These are phyloP conservation scores for Penicillium fuscoglaucum DNA, from an alignment of 2,329 filamentous ascomycete genomes.

Conservation along the genomic window DNA sequence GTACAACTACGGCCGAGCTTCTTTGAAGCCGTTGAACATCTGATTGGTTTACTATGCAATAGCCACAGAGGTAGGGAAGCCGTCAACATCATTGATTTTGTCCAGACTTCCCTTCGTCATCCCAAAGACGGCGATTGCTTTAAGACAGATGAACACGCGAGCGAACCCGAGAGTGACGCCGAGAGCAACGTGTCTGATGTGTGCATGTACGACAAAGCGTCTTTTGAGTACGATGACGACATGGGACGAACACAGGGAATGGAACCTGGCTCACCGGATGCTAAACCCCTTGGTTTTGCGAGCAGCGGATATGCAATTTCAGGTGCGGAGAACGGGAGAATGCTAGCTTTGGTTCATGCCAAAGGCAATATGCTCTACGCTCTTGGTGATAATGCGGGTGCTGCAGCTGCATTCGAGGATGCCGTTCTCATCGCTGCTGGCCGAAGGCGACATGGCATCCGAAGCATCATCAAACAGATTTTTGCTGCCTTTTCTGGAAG, in stretches of 20 bases:
- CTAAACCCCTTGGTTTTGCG: constrained; percentile 58
- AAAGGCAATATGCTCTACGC: constrained; percentile 99
- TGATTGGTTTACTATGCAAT: constrained; percentile 81
- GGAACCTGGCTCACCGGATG: constrained; percentile 31
- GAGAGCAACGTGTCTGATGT: constrained; percentile 53
- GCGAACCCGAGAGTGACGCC: constrained; percentile 61
- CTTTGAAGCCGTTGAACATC: constrained; percentile 91
- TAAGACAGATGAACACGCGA: constrained; percentile 54
- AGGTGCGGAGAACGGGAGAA: constrained; percentile 84
- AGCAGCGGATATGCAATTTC: constrained; percentile 83
- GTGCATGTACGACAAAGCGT: constrained; percentile 56
- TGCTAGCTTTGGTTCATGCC: constrained; percentile 90
- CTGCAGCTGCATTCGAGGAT: constrained; percentile 89
- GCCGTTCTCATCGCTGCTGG: constrained; percentile 87
- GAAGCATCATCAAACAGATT: constrained; percentile 75
- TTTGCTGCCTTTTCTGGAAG: constrained; percentile 65
- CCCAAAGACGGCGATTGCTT: constrained; percentile 49
- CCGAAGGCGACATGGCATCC: constrained; percentile 67
- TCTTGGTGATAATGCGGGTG: constrained; percentile 74
- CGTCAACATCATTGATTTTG: constrained; percentile 79
- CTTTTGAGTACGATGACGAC: constrained; percentile 58
- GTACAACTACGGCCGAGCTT: constrained; percentile 81
- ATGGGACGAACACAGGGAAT: constrained; percentile 31
- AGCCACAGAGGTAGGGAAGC: constrained; percentile 81
- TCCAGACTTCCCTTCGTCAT: constrained; percentile 71